phyloP scores from a whole-genome alignment of 1,284 basidiomycete species.

The Cryptococcus amylolentus region DNA sequence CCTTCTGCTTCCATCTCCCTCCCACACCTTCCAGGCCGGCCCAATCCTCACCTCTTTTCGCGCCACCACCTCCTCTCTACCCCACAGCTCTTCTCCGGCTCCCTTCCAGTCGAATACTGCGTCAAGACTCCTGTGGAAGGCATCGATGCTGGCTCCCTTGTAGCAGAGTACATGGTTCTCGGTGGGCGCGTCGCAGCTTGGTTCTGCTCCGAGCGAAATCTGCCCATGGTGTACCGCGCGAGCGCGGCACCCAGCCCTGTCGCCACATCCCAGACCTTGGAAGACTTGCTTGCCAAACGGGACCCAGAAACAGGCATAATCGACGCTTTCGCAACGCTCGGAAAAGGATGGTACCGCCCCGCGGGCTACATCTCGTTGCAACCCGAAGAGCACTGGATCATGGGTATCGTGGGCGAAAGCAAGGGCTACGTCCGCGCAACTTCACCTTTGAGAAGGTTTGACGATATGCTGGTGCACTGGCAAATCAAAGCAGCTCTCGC shows the following conservation, averaged over 20 bases:
- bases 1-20: constrained; percentile 16
- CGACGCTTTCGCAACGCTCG: constrained; percentile 17
- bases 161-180: constrained; percentile 80
- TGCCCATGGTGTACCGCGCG: constrained; percentile 67
- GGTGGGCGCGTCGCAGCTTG: constrained; percentile 73
- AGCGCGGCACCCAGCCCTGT: constrained; percentile 47
- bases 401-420: constrained; percentile 66
- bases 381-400: constrained; percentile 57
- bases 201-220: constrained; percentile 61
- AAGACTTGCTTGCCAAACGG: constrained; percentile 37
- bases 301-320: constrained; percentile 37
- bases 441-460: constrained; percentile 80
- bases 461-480: constrained; percentile 86
- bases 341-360: constrained; percentile 7
- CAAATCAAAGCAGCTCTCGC: constrained; percentile 78
- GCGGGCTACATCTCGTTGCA: constrained; percentile 6
- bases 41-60: constrained; percentile 22
- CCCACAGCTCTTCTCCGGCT: constrained; percentile 57
- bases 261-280: constrained; percentile 15
- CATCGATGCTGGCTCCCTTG: constrained; percentile 48
- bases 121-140: constrained; percentile 28
- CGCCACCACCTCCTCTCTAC: constrained; percentile 10
- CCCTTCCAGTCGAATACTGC: constrained; percentile 58
- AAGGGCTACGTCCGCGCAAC: constrained; percentile 73
- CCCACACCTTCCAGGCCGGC: constrained; percentile 4